Conservation (phyloP, 106 monocot species). For the Acorus calamus region DNA sequence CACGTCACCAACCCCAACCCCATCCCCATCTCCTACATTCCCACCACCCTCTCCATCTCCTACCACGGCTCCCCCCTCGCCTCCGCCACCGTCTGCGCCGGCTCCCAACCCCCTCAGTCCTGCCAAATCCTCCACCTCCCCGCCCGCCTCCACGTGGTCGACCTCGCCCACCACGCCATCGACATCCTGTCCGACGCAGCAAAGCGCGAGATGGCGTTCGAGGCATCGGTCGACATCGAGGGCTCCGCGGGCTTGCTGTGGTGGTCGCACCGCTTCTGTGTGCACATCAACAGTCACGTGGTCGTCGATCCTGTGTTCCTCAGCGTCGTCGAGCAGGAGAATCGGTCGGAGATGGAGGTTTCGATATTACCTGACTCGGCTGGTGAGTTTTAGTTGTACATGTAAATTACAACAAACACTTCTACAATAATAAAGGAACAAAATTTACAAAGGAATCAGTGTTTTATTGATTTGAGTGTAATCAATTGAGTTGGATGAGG, state of each 20-base stretch:
- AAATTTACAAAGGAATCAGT: too few species aligned
- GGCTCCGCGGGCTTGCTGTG: conserved; percentile 43
- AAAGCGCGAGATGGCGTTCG: conserved; percentile 51
- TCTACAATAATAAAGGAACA: conserved; percentile 1
- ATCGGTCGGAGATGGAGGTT: conserved; percentile 28
- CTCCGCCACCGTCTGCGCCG: conserved; percentile 43
- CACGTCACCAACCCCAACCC: conserved; percentile 85
- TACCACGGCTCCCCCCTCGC: conserved; percentile 60
- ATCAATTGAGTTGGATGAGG: conserved; percentile 51
- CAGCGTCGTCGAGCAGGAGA: conserved; percentile 60
- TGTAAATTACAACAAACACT: too few species aligned
- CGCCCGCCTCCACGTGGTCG: conserved; percentile 39
- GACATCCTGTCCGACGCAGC: conserved; percentile 39
- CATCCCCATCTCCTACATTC: conserved; percentile 46
- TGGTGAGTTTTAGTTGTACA: too few species aligned
- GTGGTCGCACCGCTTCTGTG: conserved; percentile 37
- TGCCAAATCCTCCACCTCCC: conserved; percentile 48
- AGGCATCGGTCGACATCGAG: conserved; percentile 56
- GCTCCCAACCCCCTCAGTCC: conserved; percentile 38
- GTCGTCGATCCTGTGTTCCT: conserved; percentile 64
- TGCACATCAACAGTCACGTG: conserved; percentile 53
- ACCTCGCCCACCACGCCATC: conserved; percentile 38
- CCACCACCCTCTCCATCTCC: conserved; percentile 58
- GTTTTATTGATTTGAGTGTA: not conserved
- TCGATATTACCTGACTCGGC: too few species aligned